Evolutionary conservation across 306 rosid genomes (phyloP).

Genomic region (Gleditsia sinensis): DNA sequence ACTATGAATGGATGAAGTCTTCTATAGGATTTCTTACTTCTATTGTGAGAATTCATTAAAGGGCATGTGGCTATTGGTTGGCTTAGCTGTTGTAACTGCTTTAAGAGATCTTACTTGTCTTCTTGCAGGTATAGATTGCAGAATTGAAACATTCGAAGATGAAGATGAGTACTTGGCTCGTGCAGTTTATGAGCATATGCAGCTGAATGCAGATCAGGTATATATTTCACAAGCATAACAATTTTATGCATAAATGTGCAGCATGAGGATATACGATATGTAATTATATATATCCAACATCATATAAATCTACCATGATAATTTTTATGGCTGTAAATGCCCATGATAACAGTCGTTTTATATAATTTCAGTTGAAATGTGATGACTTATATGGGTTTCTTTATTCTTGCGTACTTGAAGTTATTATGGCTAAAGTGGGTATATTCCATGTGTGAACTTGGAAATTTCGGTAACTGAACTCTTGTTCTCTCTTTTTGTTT

Average conservation of each 20-base stretch:
- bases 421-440: neutral
- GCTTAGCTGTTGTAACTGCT: neutral
- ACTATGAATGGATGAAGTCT: neutral
- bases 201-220: conserved; percentile 69
- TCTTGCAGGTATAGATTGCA: conserved; percentile 47
- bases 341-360: neutral
- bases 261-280: neutral
- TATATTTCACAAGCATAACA: neutral
- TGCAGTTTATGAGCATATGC: conserved; percentile 80
- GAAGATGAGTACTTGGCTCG: conserved; percentile 74
- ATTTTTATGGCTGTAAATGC: neutral
- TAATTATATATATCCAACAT: neutral
- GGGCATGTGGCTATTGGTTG: neutral
- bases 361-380: neutral
- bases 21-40: neutral
- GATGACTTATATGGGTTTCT: neutral
- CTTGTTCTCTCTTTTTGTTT: neutral
- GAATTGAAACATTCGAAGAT: conserved; percentile 69
- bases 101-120: conserved; percentile 34
- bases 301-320: neutral
- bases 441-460: neutral
- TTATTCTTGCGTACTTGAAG: neutral
- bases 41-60: neutral
- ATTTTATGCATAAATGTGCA: neutral
- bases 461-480: neutral